Conservation (phyloP, 2,329 filamentous ascomycete genomes). For the Microcyclospora pomicola region DNA sequence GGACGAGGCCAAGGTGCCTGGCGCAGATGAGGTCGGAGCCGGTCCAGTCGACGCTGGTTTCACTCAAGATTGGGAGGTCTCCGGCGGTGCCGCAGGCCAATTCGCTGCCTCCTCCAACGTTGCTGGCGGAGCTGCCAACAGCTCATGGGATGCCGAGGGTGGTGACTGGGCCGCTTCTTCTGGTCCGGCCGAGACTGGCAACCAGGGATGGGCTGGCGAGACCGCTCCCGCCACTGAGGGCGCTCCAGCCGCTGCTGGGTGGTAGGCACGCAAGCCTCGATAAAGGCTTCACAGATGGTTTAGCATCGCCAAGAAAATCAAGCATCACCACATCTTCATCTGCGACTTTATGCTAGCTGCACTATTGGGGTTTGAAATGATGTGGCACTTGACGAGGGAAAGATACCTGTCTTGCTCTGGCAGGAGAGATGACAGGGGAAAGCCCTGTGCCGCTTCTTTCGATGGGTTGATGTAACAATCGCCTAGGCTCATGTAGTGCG, state of each 20-base stretch:
- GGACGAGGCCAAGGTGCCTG: slow-evolving; percentile 75
- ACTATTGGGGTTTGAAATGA: slow-evolving; percentile 28
- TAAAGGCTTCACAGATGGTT: slow-evolving; percentile 6
- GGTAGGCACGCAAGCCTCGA: slow-evolving; percentile 27
- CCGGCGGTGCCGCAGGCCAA: slow-evolving; percentile 46
- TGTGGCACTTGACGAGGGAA: slow-evolving; percentile 96
- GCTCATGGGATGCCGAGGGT: slow-evolving; percentile 51
- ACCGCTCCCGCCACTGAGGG: slow-evolving; percentile 19
- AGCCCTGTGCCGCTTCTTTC: slow-evolving; percentile 64
- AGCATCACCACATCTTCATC: slow-evolving; percentile 3
- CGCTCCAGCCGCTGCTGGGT: slow-evolving; percentile 26
- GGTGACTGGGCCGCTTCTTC: slow-evolving; percentile 56
- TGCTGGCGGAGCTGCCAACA: slow-evolving; percentile 45
- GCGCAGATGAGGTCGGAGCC: slow-evolving; percentile 70
- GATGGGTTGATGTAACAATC: slow-evolving; percentile 17
- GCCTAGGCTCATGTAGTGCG: slow-evolving; percentile 10
- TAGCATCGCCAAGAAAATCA: not conserved
- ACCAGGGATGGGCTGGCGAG: slow-evolving; percentile 38
- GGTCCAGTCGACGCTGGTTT: slow-evolving; percentile 69
- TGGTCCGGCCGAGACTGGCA: slow-evolving; percentile 30
- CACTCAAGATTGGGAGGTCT: slow-evolving; percentile 75
- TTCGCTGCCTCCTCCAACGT: slow-evolving; percentile 48
- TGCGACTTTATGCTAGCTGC: slow-evolving; percentile 20
- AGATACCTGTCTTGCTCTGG: slow-evolving; percentile 62
- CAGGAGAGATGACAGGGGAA: slow-evolving; percentile 56